Percentiles rank a stretch among this genome's conserved stretches.
These are phyloP conservation scores for Lathyrus tuberosus DNA, from an alignment of 306 rosid species.

Conservation along the genomic window DNA sequence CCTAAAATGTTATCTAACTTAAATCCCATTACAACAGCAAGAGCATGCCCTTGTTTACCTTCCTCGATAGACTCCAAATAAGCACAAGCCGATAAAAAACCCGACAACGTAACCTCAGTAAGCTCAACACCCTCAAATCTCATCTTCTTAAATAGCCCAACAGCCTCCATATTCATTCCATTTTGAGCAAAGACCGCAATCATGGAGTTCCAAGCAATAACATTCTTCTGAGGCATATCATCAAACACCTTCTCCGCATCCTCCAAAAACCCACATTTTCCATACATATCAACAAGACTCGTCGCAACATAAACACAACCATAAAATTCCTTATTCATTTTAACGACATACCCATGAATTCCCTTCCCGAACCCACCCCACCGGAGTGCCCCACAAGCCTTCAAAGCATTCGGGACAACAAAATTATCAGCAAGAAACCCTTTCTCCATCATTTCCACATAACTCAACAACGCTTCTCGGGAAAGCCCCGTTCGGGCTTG, in stretches of 20 bases:
- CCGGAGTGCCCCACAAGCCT: slow-evolving; percentile 71
- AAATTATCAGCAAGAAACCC: slow-evolving; percentile 75
- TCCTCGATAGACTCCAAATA: slow-evolving; percentile 55
- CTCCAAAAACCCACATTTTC: slow-evolving; percentile 69
- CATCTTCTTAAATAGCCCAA: slow-evolving; percentile 58
- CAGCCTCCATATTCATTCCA: slow-evolving; percentile 66
- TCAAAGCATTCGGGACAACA: slow-evolving; percentile 74
- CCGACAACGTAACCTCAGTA: slow-evolving; percentile 64
- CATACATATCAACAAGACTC: slow-evolving; percentile 86
- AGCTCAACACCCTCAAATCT: slow-evolving; percentile 57
- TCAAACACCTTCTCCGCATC: slow-evolving; percentile 76
- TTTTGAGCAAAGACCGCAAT: slow-evolving; percentile 59
- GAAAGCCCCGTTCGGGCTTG: slow-evolving; percentile 57
- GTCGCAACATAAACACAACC: slow-evolving; percentile 70
- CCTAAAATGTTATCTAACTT: slow-evolving; percentile 64
- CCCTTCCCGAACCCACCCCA: slow-evolving; percentile 63
- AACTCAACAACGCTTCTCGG: slow-evolving; percentile 57
- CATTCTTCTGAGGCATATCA: slow-evolving; percentile 56
- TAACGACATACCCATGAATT: slow-evolving; percentile 63
- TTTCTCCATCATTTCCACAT: slow-evolving; percentile 54
- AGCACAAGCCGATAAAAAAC: slow-evolving; percentile 71
- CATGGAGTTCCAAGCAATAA: slow-evolving; percentile 82
- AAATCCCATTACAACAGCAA: slow-evolving; percentile 60
- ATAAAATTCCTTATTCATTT: slow-evolving; percentile 48
- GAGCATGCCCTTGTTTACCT: slow-evolving; percentile 80